Base-by-base conservation (phyloP, 257 asterid species). In the Datura wrightii region DNA sequence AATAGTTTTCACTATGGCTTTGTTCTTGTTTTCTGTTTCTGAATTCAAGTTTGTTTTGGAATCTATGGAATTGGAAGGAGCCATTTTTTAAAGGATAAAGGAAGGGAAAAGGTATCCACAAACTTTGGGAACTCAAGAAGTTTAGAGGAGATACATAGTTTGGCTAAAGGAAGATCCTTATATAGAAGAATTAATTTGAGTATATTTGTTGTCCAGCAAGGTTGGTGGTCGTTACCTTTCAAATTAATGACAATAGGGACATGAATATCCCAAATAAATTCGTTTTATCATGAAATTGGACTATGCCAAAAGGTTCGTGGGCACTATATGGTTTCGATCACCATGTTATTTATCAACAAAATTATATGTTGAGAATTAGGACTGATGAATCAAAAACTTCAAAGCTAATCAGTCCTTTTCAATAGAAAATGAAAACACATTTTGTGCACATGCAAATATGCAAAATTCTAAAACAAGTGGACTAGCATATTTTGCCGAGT, bases 1-100 rank as follows among this genome's bases (percentile, higher is more conserved):
- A 10, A 96, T 94, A 83, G 84, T 84, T 60, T 84, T 85, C 48
- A 96, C 92, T 44, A 90, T 86, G 86, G 91, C 80, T 83, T 81
- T 78, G 88, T 88, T 93, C 1, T 83, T 63, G 87, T 87, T 89
- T 44, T 87, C 92, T 24, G 10, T 34, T 50, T 79, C 82, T 65
- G 41, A 60, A 46, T 24, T 76, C 34, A 76, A 13, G 15, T 76
- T 76, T 76, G 31, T 54, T 24, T 76, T 76, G 46, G 81, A 74
- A 48, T 74, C 60, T 46, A 19, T 48, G 13, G 37, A 74, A 74
- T 50, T 76, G 62, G 46, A 31, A 76, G 44, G 82, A 76, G 62
- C 5, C 4, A 42, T 42, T 70, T 70, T 42, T 42, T 8, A 5
- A 4, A 74, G 41, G 80, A 19, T 42, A 46, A 46, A 72, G 41